phyloP scores from a whole-genome alignment of 345 rosid genomes.

The Punica granatum region DNA sequence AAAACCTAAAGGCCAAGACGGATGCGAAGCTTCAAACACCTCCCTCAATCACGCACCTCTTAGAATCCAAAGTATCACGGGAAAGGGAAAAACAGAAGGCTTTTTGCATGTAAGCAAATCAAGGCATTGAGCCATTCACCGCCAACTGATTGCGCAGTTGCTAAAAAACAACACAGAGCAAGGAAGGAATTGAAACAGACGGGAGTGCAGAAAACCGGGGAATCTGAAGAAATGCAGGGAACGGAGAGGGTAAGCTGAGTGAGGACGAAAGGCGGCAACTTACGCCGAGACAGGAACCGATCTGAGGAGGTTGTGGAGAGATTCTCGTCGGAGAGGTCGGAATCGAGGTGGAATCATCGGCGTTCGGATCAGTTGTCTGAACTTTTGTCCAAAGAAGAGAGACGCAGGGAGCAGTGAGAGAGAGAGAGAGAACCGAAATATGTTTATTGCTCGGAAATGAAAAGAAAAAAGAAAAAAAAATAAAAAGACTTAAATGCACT shows the following conservation, averaged over 20 bases:
- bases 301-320: neutral
- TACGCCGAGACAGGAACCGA: neutral
- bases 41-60: neutral
- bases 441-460: neutral
- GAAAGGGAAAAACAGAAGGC: neutral
- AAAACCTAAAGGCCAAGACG: neutral
- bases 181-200: neutral
- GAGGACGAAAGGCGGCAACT: neutral
- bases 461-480: neutral
- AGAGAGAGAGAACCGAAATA: neutral
- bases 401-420: conserved; percentile 1
- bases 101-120: conserved; percentile 6
- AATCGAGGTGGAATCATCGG: conserved; percentile 5
- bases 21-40: neutral
- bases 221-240: neutral
- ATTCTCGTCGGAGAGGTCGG: neutral
- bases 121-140: conserved; percentile 4
- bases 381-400: neutral
- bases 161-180: neutral
- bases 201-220: neutral
- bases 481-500: too few species aligned
- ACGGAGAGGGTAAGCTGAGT: neutral
- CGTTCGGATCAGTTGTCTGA: neutral
- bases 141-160: neutral
- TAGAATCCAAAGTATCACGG: neutral